A percentile compares a stretch with the other conserved stretches of the same genome.
phyloP scores from a whole-genome alignment of 306 rosid species.

The Styphnolobium japonicum region DNA sequence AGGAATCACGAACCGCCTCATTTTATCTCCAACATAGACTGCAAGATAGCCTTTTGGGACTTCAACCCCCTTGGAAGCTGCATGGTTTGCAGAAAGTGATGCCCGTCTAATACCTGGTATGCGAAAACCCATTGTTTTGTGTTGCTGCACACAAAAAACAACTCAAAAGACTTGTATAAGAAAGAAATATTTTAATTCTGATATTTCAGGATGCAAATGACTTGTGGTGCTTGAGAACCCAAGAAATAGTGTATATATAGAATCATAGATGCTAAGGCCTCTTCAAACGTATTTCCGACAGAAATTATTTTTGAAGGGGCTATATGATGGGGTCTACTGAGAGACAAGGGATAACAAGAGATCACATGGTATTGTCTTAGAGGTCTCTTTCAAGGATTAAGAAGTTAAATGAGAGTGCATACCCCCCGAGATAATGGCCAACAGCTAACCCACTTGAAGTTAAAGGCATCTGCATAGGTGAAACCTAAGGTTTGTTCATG shows the following conservation, averaged over 20 bases:
- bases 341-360: neutral
- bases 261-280: neutral
- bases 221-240: neutral
- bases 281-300: neutral
- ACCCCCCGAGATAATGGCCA: neutral
- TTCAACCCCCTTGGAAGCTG: conserved; percentile 2
- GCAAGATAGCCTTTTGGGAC: conserved; percentile 50
- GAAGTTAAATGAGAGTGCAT: neutral
- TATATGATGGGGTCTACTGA: neutral
- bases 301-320: neutral
- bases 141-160: neutral
- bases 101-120: conserved; percentile 14
- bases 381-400: neutral
- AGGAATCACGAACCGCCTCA: conserved; percentile 37
- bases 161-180: neutral
- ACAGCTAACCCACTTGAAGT: neutral
- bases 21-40: conserved; percentile 50
- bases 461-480: neutral
- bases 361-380: conserved; percentile 35
- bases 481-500: neutral
- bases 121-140: conserved; percentile 29
- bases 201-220: neutral
- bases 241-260: conserved; percentile 23
- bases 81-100: neutral
- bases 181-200: neutral